Base-by-base conservation (phyloP, 176 grass and related monocot species). In the Aechmea fasciata region DNA sequence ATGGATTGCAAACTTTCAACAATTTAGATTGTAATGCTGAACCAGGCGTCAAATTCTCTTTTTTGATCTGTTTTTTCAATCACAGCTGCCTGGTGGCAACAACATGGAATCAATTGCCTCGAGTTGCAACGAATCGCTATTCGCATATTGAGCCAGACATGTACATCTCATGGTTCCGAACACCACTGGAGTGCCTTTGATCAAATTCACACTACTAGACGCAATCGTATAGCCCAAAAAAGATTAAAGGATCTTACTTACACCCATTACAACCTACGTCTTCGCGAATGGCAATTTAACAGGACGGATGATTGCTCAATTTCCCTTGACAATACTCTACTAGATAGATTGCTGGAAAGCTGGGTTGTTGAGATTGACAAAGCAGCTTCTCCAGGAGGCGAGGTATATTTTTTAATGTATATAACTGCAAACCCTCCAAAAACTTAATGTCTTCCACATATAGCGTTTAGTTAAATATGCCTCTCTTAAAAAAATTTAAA, bases 31-130 rank as follows among this genome's bases (percentile, higher is more conserved):
- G 9, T 13, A 15, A 67, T 48, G 28, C 11, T 67, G 47, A 67
- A 2, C 25, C 9, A 20, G 3, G 18, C 9, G 15, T 47, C 59
- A 29, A 59, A 51, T 15, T 50, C 10, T 0, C 19, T 23, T 53
- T 54, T n/a, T 53, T 47, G 12, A 8, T 69, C 9, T 70, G 25
- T 15, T 49, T n/a, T 28, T 25, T 71, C 14, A 51, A n/a, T 52
- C 12, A 48, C 53, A 79, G 77, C 77, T 72, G 77, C 49, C 10
- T 79, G 77, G 77, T 79, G 77, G 77, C 75, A 69, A 77, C 75
- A 77, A 61, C 75, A 77, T 62, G 75, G 75, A 4, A 77, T 77
- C 67, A 77, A 77, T 67, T 77, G 75, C 51, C 75, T 77, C 61
- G 75, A 77, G 12, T 13, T 77, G 63, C 75, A 77, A 61, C 52